phyloP scores from a whole-genome alignment of 441 rosid species.

The Erodium moschatum region DNA sequence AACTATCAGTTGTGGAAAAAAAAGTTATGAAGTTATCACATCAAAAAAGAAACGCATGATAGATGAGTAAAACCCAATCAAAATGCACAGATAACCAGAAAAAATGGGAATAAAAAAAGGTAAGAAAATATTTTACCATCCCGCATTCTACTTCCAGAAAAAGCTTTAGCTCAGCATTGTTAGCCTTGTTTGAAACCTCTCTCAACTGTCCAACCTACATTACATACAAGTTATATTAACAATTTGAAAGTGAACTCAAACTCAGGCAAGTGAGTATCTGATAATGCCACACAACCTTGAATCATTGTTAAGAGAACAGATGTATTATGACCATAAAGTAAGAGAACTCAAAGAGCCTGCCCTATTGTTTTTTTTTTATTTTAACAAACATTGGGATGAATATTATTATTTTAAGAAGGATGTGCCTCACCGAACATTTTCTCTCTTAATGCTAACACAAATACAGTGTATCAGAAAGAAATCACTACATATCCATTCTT shows the following conservation, averaged over 20 bases:
- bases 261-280: background rate
- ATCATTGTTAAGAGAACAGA: background rate
- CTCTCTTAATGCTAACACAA: background rate
- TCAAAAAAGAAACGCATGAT: background rate
- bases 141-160: constrained; percentile 56
- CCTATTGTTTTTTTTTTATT: background rate
- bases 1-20: constrained; percentile 14
- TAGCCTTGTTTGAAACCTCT: constrained; percentile 58
- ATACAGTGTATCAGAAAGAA: background rate
- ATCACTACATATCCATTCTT: background rate
- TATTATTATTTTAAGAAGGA: background rate
- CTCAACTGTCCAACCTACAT: constrained; percentile 61
- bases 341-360: background rate
- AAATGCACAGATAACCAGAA: constrained; percentile 16
- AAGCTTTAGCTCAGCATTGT: constrained; percentile 58
- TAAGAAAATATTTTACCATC: constrained; percentile 30
- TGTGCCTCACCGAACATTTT: background rate
- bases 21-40: background rate
- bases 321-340: background rate
- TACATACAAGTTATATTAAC: background rate
- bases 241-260: constrained; percentile 2
- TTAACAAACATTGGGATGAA: background rate
- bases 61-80: background rate
- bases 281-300: background rate
- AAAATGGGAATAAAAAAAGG: background rate